Evolutionary conservation across 1,139 yeast species (phyloP), one percentile per base, ranked within the genome.

Genomic region (Nakaseomyces glabratus): DNA sequence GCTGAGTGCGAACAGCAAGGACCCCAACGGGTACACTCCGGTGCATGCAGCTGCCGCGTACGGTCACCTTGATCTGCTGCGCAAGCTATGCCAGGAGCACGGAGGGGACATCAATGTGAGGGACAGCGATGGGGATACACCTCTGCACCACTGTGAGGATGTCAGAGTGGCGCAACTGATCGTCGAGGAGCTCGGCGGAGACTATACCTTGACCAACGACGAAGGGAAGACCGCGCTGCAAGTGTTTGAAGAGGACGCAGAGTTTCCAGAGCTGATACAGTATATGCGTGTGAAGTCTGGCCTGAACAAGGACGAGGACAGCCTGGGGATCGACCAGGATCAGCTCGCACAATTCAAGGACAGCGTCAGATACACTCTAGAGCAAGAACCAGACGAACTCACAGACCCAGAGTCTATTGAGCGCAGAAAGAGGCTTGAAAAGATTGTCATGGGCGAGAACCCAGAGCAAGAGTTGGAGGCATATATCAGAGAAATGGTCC

Each of bases 41-140:
- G 69, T 90, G 19, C 98, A 90, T 57, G 98, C 98, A 1, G 96
- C 97, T 3, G 93, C 93, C 3, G 81, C 96, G 1, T 90, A 90
- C 55, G 93, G 93, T 4, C 90, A 90, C 52, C 49, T 63, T 6
- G 86, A 79, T 7, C 63, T 93, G 31, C 63, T 93, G 34, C 60
- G 63, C 37, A 69, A 68, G 41, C 66, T 90, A 35, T 62, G 84
- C 15, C 57, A 51, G 9, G 56, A 66, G 17, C 53, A 59, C 24
- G 82, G 84, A 2, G 98, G 96, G 4, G 76, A 90, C 52, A 71
- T 85, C 19, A 85, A 90, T 55, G 63, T 88, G 24, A 76, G 68
- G 41, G 99, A 90, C 49, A 64, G 64, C 20, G 98, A 93, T 48
- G 97, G 98, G 1, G 99, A 90, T 50, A 82, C 97, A 0, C 97